A percentile compares a stretch with the other conserved stretches of the same genome.
phyloP scores from a whole-genome alignment of 192 early-diverging fungal species.

The Obelidium mucronatum region DNA sequence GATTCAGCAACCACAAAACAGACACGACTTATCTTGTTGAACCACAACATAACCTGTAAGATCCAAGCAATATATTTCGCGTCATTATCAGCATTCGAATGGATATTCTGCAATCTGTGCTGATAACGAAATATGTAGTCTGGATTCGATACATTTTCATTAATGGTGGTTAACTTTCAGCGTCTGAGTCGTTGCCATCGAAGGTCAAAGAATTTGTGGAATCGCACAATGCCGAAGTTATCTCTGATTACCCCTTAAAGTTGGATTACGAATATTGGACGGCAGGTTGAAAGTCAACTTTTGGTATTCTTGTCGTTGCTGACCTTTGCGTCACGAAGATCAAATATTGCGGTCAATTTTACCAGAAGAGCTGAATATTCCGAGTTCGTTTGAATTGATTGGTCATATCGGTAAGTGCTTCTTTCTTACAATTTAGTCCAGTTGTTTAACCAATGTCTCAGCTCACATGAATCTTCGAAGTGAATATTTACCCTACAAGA shows the following conservation, averaged over 20 bases:
- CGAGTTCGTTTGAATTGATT: conserved; percentile 69
- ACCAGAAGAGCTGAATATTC: conserved; percentile 82
- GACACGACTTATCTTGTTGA: too few species aligned
- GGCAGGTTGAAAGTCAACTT: conserved; percentile 56
- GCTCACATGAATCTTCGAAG: conserved; percentile 97
- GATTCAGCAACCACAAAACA: too few species aligned
- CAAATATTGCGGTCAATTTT: conserved; percentile 90
- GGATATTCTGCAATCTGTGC: too few species aligned
- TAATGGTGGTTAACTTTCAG: too few species aligned
- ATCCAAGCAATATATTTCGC: too few species aligned
- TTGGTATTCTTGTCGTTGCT: neutral
- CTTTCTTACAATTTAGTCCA: neutral
- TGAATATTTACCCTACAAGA: conserved; percentile 87
- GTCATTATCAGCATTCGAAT: too few species aligned
- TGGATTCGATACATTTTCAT: too few species aligned
- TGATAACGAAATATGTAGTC: too few species aligned
- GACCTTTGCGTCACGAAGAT: conserved; percentile 51
- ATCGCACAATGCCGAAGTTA: conserved; percentile 57
- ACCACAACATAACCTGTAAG: too few species aligned
- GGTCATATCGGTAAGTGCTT: conserved; percentile 81
- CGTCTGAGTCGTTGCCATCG: conserved; percentile 47
- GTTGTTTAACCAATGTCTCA: conserved; percentile 26
- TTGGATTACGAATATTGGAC: conserved; percentile 91
- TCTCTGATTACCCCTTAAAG: conserved; percentile 56
- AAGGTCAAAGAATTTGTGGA: conserved; percentile 57